Conservation (phyloP, 2,329 filamentous ascomycete species). For the Beauveria sp. region DNA sequence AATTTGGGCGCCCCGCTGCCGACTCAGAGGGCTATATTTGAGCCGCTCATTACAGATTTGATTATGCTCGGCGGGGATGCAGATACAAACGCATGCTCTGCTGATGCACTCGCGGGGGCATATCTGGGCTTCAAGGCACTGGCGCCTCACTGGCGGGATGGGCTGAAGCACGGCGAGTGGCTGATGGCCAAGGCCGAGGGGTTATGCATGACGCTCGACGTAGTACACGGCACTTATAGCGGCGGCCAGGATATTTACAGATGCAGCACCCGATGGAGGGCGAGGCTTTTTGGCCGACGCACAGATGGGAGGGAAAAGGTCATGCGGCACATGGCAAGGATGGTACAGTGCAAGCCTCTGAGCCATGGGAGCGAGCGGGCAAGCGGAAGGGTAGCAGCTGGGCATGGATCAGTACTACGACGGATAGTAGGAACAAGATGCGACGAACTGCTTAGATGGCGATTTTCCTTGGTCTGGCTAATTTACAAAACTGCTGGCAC, state of each 20-base stretch:
- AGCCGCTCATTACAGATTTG: constrained; percentile 37
- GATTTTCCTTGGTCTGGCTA: neutral
- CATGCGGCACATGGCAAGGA: constrained; percentile 7
- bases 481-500: neutral
- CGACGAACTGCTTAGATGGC: neutral
- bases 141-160: constrained; percentile 41
- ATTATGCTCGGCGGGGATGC: constrained; percentile 44
- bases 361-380: constrained; percentile 17
- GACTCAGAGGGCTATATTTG: constrained; percentile 28
- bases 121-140: constrained; percentile 37
- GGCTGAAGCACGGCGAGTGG: constrained; percentile 37
- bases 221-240: constrained; percentile 24
- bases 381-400: neutral
- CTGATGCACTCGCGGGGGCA: constrained; percentile 41
- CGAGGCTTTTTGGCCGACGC: constrained; percentile 24
- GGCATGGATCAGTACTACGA: neutral
- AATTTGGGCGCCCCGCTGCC: constrained; percentile 13
- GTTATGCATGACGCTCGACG: constrained; percentile 30
- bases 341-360: constrained; percentile 16
- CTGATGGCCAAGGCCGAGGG: constrained; percentile 35
- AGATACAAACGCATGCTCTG: constrained; percentile 47
- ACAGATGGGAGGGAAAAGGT: constrained; percentile 31
- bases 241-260: neutral
- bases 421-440: neutral
- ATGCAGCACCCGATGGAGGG: constrained; percentile 27